These are phyloP conservation scores for Aspergillus pseudoviridinutans DNA, from an alignment of 2,329 filamentous ascomycete species.

Conservation along the genomic window DNA sequence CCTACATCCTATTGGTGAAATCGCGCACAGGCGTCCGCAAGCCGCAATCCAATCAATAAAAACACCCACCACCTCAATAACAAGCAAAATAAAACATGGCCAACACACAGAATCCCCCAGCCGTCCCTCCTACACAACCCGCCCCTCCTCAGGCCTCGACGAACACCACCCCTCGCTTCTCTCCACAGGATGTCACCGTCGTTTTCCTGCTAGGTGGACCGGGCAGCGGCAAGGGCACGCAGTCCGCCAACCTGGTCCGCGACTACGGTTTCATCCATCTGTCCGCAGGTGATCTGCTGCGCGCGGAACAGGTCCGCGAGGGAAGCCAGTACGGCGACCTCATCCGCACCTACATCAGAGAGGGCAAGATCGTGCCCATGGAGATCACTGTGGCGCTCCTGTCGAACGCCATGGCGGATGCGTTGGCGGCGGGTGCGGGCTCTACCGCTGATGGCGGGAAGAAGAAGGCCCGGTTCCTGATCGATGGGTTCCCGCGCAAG, in stretches of 20 bases:
- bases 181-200: conserved; percentile 75
- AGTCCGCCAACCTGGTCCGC: conserved; percentile 81
- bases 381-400: conserved; percentile 92
- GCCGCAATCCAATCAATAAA: conserved; percentile 56
- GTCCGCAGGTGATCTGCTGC: conserved; percentile 86
- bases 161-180: conserved; percentile 68
- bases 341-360: conserved; percentile 89
- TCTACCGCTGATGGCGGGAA: conserved; percentile 26
- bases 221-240: conserved; percentile 93
- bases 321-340: conserved; percentile 87
- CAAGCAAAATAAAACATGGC: conserved; percentile 16
- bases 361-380: conserved; percentile 97
- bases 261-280: conserved; percentile 92
- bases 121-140: conserved; percentile 62
- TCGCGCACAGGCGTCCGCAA: conserved; percentile 41
- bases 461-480: conserved; percentile 66
- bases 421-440: conserved; percentile 51
- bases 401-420: conserved; percentile 83
- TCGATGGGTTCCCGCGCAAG: conserved; percentile 87
- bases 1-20: conserved; percentile 51
- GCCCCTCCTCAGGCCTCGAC: neutral
- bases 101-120: conserved; percentile 43
- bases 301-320: conserved; percentile 83
- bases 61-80: conserved; percentile 34
- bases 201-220: conserved; percentile 95